These are phyloP conservation scores for Pyrenochaeta sp. DNA, from an alignment of 2,329 filamentous ascomycete genomes.

Conservation along the genomic window DNA sequence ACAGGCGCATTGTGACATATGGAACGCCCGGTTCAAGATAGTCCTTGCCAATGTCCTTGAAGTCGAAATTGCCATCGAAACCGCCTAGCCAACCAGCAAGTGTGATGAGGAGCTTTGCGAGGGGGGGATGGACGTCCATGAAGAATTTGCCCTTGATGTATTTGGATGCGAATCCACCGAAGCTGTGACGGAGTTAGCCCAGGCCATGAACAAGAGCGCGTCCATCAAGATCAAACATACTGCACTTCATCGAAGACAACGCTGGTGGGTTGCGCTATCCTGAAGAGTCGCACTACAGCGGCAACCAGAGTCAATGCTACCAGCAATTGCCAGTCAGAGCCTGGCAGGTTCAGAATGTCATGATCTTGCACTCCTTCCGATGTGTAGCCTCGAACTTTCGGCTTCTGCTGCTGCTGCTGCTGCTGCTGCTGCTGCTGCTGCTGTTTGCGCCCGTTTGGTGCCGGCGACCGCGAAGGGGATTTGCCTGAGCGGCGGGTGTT, in stretches of 20 bases:
- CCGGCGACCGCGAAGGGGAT: slow-evolving; percentile 44
- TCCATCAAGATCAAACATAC: slow-evolving; percentile 65
- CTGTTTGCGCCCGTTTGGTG: slow-evolving; percentile 37
- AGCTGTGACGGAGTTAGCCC: slow-evolving; percentile 63
- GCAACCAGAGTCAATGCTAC: slow-evolving; percentile 76
- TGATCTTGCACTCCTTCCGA: slow-evolving; percentile 85
- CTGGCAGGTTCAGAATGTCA: slow-evolving; percentile 87
- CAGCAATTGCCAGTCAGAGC: slow-evolving; percentile 82
- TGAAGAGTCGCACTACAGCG: slow-evolving; percentile 83
- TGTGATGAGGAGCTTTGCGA: slow-evolving; percentile 96
- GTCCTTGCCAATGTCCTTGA: slow-evolving; percentile 99
- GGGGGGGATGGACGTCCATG: slow-evolving; percentile 99
- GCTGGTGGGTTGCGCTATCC: slow-evolving; percentile 94
- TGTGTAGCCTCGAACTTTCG: slow-evolving; percentile 64
- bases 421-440: slow-evolving; percentile 42
- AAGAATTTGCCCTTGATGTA: slow-evolving; percentile 99
- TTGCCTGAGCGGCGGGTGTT: slow-evolving; percentile 40
- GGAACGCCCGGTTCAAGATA: slow-evolving; percentile 94
- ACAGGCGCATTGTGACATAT: slow-evolving; percentile 95
- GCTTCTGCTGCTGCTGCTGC: slow-evolving; percentile 35
- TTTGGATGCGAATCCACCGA: slow-evolving; percentile 96
- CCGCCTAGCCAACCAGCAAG: slow-evolving; percentile 93
- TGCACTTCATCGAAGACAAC: slow-evolving; percentile 99
- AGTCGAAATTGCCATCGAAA: slow-evolving; percentile 95
- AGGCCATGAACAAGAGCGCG: neutral